Evolutionary conservation across 441 rosid genomes (phyloP), one percentile per base, ranked within the genome.

Genomic region (Syzygium syzygioides): DNA sequence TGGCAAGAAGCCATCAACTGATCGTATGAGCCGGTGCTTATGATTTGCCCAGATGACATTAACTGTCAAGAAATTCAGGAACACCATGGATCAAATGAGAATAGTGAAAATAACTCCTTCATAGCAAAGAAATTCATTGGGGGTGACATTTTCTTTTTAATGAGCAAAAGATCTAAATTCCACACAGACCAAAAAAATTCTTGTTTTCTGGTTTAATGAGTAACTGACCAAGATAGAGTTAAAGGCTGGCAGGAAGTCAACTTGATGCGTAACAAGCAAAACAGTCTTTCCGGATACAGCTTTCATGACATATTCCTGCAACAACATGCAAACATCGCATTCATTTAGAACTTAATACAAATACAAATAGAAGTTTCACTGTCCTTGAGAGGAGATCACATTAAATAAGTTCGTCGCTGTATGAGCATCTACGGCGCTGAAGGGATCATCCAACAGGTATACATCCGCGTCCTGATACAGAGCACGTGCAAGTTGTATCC

Each of bases 401-500:
- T 91, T 92, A 85, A 95, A 93, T 48, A 95, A 89, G 79, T 53
- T 87, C 3, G 93, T 88, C 64, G 95, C 94, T 3, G 96, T 94
- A 25, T 92, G 92, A 17, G 96, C 96, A 88, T 94, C 96, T 9
- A 93, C 92, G 13, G 96, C 94, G 37, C 96, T 95, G 84, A 95
- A 94, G 1, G 96, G 96, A 87, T 95, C 96, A 90, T 94, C 96
- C 88, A 95, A 88, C 30, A 95, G 94, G 90, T 95, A 95, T 7
- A 94, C 37, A 79, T 95, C 94, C 5, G 94, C 95, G 76, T 93
- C 90, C 76, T 90, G 93, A 89, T 95, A 95, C 5, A 94, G 79
- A 12, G 96, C 95, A 0, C 95, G 94, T 0, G 94, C 96, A 41
- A 95, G 91, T 53, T 95, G 96, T 85, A 95, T 48, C 57, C 95